phyloP scores from a whole-genome alignment of 768 basidiomycete genomes.

The Boletus tomentosulus region DNA sequence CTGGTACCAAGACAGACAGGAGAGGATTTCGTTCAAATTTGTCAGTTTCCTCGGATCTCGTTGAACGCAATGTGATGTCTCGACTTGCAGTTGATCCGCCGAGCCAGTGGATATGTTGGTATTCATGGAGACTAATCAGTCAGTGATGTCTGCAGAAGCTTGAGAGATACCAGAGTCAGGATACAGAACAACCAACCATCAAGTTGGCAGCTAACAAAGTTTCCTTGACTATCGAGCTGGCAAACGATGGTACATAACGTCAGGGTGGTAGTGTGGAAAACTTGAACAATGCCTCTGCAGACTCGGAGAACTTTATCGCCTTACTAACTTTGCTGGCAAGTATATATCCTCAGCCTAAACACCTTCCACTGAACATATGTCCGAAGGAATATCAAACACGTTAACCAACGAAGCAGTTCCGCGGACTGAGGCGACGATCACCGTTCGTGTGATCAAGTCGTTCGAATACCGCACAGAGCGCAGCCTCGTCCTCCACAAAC shows the following conservation, averaged over 20 bases:
- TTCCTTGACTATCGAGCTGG: neutral
- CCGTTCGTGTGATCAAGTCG: conserved; percentile 90
- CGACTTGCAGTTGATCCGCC: conserved; percentile 7
- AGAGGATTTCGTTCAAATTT: conserved; percentile 63
- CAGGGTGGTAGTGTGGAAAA: too few relatives aligned
- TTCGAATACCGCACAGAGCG: conserved; percentile 90
- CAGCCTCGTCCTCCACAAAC: conserved; percentile 74
- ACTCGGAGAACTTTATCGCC: too few relatives aligned
- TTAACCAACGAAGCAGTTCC: conserved; percentile 67
- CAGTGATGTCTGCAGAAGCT: too few relatives aligned
- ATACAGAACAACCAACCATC: too few relatives aligned
- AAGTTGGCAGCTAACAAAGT: too few relatives aligned
- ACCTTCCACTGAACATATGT: conserved; percentile 19
- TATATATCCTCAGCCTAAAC: neutral
- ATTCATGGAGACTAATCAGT: conserved; percentile 8
- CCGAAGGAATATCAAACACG: conserved; percentile 36
- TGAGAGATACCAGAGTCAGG: too few relatives aligned
- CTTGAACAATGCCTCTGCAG: too few relatives aligned
- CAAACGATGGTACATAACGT: neutral
- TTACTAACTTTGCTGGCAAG: neutral
- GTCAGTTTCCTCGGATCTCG: conserved; percentile 43
- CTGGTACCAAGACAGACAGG: conserved; percentile 71
- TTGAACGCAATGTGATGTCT: conserved; percentile 1
- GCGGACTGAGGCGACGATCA: conserved; percentile 75
- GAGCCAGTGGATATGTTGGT: conserved; percentile 4